Evolutionary conservation across 306 rosid species (phyloP), one percentile per base, ranked within the genome.

Genomic region (Lupinus albus): DNA sequence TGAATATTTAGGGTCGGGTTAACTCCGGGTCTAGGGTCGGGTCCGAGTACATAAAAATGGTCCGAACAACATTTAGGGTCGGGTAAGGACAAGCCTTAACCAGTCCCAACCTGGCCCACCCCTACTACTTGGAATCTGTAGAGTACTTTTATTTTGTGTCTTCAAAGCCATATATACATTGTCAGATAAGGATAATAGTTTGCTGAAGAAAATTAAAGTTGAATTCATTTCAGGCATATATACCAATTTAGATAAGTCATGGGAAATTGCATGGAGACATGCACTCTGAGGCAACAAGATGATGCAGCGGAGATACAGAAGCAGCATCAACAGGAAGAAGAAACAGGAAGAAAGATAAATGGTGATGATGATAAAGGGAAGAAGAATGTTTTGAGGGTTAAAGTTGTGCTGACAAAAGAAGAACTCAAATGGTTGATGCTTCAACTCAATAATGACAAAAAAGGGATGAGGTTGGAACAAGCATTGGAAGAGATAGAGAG

Each of bases 211-310:
- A 38, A 21, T 9, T 9, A 7, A 25, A 28, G 1, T 11, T 0
- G 33, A 56, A 30, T 30, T 13, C 8, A 48, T 13, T 11, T 1
- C 30, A 25, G 30, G 30, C 30, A 25, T 25, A 25, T 25, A 6
- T 8, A 30, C 11, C 38, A 32, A 13, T 8, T 39, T 39, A 25
- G 30, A 3, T 25, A 39, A 62, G 61, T 75, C 55, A 89, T 90
- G 96, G 95, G 96, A 0, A 90, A 90, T 71, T 85, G 91, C 84
- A 79, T 87, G 88, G 88, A 85, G 74, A 81, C 83, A 74, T 61
- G 59, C 60, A 25, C 7, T 2, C 7, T 7, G 51, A 71, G 57
- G 72, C 70, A 76, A 20, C 14, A 58, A 33, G 41, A 63, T n/a
- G 70, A 25, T 25, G 30, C 42, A 65, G 53, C 36, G 45, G 57